Conservation (phyloP, 1,284 basidiomycete species). For the Xerocomus nothofagi region DNA sequence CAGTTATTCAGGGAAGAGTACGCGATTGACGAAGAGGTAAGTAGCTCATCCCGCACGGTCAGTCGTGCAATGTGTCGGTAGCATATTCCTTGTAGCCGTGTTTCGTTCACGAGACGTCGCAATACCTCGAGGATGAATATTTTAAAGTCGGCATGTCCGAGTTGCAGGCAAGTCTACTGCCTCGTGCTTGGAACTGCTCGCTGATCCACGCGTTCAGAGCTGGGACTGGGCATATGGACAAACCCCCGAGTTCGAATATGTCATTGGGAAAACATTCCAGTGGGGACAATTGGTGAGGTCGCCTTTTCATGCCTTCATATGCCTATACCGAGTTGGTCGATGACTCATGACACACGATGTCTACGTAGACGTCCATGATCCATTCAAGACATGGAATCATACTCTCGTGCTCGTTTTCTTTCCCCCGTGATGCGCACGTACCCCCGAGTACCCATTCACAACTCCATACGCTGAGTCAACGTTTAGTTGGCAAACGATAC, state of each 20-base stretch:
- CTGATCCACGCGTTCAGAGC: slow-evolving; percentile 45
- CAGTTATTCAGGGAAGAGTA: slow-evolving; percentile 73
- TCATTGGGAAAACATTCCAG: slow-evolving; percentile 46
- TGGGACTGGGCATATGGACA: slow-evolving; percentile 97
- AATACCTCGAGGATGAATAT: slow-evolving; percentile 48
- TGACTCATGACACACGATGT: neutral
- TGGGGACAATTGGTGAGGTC: slow-evolving; percentile 63
- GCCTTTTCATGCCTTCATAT: neutral
- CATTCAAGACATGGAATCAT: slow-evolving; percentile 66
- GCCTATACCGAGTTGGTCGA: neutral
- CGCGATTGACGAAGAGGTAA: slow-evolving; percentile 46
- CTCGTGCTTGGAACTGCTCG: neutral
- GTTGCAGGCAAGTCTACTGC: slow-evolving; percentile 52
- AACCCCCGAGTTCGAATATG: slow-evolving; percentile 88
- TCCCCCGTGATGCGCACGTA: slow-evolving; percentile 22
- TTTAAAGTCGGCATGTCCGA: slow-evolving; percentile 72
- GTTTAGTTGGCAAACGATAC: slow-evolving; percentile 49
- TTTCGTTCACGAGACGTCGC: slow-evolving; percentile 46
- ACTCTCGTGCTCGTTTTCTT: slow-evolving; percentile 46
- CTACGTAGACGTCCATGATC: slow-evolving; percentile 34
- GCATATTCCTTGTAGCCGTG: slow-evolving; percentile 27
- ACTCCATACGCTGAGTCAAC: slow-evolving; percentile 30
- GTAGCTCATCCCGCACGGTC: neutral
- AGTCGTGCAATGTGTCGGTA: neutral
- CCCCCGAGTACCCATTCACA: slow-evolving; percentile 9